phyloP scores from a whole-genome alignment of 257 asterid species.

The Nicotiana knightiana region DNA sequence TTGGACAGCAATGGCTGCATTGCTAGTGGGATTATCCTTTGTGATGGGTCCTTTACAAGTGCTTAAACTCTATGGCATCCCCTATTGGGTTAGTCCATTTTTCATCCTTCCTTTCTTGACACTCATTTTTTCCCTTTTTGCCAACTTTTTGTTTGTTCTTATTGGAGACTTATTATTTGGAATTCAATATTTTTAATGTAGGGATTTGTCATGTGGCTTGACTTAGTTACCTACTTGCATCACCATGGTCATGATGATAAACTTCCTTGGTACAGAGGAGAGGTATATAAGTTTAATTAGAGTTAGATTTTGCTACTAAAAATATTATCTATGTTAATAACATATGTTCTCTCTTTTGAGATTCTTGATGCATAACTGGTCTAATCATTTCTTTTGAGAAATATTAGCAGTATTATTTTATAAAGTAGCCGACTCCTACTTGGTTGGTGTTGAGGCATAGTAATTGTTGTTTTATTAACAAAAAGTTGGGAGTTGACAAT shows the following conservation, averaged over 20 bases:
- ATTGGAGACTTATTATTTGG: background rate
- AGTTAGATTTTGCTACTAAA: background rate
- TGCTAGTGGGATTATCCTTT: slow-evolving; percentile 69
- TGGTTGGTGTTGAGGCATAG: background rate
- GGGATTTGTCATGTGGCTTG: slow-evolving; percentile 44
- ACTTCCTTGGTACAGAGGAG: slow-evolving; percentile 46
- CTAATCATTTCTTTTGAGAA: background rate
- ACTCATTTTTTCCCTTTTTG: background rate
- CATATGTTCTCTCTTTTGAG: background rate
- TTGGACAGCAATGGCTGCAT: slow-evolving; percentile 83
- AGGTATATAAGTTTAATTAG: slow-evolving; percentile 18
- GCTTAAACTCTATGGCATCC: slow-evolving; percentile 81
- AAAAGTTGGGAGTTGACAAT: background rate
- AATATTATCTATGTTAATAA: background rate
- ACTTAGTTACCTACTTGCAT: slow-evolving; percentile 41
- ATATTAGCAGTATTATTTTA: background rate
- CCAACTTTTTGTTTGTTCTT: background rate
- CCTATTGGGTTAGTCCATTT: slow-evolving; percentile 61
- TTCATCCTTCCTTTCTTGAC: background rate
- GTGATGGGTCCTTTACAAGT: slow-evolving; percentile 67
- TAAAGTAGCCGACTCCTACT: background rate
- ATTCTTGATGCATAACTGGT: background rate
- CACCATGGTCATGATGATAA: slow-evolving; percentile 50
- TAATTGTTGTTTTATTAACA: background rate
- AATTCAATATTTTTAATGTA: slow-evolving; percentile 10